Base-by-base conservation (phyloP, 495 filamentous ascomycete genomes). In the Chaetomium fimeti region DNA sequence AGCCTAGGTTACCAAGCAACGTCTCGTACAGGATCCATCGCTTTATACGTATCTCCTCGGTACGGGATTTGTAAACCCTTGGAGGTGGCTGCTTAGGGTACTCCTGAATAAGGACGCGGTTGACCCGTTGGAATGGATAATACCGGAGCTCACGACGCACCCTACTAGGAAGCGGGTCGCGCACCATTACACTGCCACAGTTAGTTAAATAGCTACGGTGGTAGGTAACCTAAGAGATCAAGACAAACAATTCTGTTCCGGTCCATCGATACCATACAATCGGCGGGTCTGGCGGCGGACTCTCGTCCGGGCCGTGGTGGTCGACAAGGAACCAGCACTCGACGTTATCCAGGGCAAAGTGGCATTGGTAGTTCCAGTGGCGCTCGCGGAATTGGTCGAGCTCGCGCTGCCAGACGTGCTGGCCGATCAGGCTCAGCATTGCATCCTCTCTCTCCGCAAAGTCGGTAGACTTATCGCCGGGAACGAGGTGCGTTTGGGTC, bases 281-380 rank as follows among this genome's bases (percentile, higher is more conserved):
- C 20, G 55, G 36, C 36, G 55, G 55, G n/a, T 57, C 55, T 22
- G 55, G 55, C 36, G 55, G 36, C 36, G 55, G 55, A 27, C 29
- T 57, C n/a, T n/a, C 20, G 36, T 57, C 55, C 55, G 36, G 55
- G n/a, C 55, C 55, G 55, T 57, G 55, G 36, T 57, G 55, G 55
- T 57, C 55, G 36, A 57, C 22, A 15, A 57, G 55, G 22, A 57
- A 57, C 55, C 55, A 57, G 36, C 55, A 57, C 55, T 57, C 55
- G 55, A 57, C 36, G n/a, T 38, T 57, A 9, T 57, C 55, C 32
- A 40, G 5, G 36, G 55, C 55, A 57, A 57, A 57, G 16, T 57
- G 16, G 55, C 55, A 43, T n/a, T 43, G 2, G 36, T 57, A 57
- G 36, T 13, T 20, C 55, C 55, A 57, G 55, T 2, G 20, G 38